These are phyloP conservation scores for Kalanchoe fedtschenkoi DNA, from an alignment of 164 flowering plant genomes.

Conservation along the genomic window DNA sequence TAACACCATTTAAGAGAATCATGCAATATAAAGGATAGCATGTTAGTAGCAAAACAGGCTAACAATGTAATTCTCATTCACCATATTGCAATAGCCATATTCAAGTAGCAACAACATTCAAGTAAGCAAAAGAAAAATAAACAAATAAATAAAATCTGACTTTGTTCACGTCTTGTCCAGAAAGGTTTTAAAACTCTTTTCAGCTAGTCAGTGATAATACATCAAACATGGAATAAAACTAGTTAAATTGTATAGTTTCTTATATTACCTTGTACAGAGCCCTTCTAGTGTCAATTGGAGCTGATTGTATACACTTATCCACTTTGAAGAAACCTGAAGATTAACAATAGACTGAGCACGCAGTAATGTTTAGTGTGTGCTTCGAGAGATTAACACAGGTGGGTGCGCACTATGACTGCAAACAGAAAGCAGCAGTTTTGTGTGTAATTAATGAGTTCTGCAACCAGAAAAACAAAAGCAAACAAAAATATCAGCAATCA, in stretches of 20 bases:
- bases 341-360: no score
- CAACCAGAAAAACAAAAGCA: no score
- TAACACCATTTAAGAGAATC: no score
- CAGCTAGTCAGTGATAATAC: not conserved
- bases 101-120: not conserved
- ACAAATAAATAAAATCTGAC: no score
- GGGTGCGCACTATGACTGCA: no score
- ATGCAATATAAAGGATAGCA: no score
- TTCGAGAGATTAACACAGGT: no score
- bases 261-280: conserved; percentile 80
- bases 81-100: not conserved
- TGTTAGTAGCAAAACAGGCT: not conserved
- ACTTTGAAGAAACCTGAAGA: no score
- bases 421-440: no score
- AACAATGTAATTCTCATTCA: not conserved
- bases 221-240: not conserved
- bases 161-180: not conserved
- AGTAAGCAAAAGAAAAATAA: not conserved
- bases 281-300: conserved; percentile 97
- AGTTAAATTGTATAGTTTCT: not conserved
- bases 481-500: no score
- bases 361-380: no score
- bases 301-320: conserved; percentile 94
- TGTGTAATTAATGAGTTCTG: no score
- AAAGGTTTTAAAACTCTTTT: not conserved